A percentile compares a stretch with the other conserved stretches of the same genome.
phyloP scores from a whole-genome alignment of 2,329 filamentous ascomycete genomes.

The Akanthomyces uredinophilus region DNA sequence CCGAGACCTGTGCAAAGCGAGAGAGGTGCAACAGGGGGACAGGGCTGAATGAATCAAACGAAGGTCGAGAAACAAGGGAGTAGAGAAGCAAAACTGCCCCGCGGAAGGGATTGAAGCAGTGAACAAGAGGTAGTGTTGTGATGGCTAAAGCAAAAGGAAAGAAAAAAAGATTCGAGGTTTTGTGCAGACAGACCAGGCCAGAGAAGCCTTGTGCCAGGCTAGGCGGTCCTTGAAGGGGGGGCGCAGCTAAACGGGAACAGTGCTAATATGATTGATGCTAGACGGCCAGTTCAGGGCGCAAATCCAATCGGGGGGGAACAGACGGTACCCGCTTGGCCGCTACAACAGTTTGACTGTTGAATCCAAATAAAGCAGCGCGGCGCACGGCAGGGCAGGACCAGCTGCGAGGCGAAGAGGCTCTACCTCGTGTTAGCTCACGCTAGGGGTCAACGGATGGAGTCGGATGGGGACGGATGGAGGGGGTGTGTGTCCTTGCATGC shows the following conservation, averaged over 20 bases:
- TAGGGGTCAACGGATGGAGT: neutral
- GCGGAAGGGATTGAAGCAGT: conserved; percentile 9
- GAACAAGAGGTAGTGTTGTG: neutral
- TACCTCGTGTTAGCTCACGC: conserved; percentile 12
- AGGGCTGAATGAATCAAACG: conserved; percentile 2
- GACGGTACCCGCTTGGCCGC: conserved; percentile 1
- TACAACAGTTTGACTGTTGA: neutral
- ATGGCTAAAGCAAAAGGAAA: conserved; percentile 5
- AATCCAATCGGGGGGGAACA: neutral
- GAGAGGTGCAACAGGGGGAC: conserved; percentile 1
- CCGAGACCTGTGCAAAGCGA: neutral
- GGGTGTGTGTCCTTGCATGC: neutral
- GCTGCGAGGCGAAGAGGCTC: neutral
- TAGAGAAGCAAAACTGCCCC: conserved; percentile 12
- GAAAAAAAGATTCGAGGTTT: conserved; percentile 8
- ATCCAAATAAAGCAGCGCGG: conserved; percentile 10
- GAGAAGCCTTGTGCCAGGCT: neutral
- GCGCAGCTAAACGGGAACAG: neutral
- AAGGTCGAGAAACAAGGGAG: conserved; percentile 3
- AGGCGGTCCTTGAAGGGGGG: neutral
- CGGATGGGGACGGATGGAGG: neutral
- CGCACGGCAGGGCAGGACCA: neutral
- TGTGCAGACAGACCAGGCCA: neutral
- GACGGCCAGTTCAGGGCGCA: neutral
- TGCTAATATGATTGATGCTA: neutral